Conservation (phyloP, 2,329 filamentous ascomycete genomes). For the Colletotrichum spinosum region DNA sequence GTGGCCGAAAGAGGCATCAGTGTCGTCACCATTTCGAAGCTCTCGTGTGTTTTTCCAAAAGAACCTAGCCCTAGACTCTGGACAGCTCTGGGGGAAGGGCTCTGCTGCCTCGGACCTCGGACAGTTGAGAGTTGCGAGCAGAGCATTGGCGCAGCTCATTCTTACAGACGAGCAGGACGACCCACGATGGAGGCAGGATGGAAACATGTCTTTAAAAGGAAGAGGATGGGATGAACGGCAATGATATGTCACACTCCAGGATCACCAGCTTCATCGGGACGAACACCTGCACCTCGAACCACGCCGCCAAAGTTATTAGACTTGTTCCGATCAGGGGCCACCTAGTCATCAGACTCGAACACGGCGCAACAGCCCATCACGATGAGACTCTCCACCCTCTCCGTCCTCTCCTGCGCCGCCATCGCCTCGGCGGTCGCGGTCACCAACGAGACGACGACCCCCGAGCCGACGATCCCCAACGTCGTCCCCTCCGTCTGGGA, state of each 20-base stretch:
- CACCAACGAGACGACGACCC: slow-evolving; percentile 30
- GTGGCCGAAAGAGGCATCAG: slow-evolving; percentile 29
- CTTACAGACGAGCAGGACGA: slow-evolving; percentile 13
- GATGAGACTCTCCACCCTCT: slow-evolving; percentile 25
- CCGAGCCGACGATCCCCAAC: slow-evolving; percentile 26
- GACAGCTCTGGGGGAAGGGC: not conserved
- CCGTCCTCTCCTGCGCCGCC: slow-evolving; percentile 30
- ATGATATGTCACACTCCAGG: not conserved
- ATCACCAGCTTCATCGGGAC: not conserved
- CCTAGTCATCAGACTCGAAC: not conserved
- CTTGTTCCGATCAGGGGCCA: not conserved
- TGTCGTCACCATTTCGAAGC: slow-evolving; percentile 34
- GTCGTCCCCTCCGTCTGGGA: slow-evolving; percentile 47
- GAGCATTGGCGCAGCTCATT: slow-evolving; percentile 35
- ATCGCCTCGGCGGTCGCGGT: slow-evolving; percentile 28
- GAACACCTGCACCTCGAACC: not conserved
- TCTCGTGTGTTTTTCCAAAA: not conserved
- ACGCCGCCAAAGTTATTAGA: slow-evolving; percentile 22
- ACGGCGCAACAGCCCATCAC: not conserved
- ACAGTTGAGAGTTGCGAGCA: slow-evolving; percentile 27
- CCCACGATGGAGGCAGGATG: slow-evolving; percentile 5
- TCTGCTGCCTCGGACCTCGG: slow-evolving; percentile 35
- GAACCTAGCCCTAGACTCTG: not conserved
- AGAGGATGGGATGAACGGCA: slow-evolving; percentile 7
- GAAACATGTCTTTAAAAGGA: slow-evolving; percentile 15